Percentiles rank a stretch among this genome's conserved stretches.
Conservation (phyloP, 2,329 filamentous ascomycete species). For the Reticulascus tulasneorum region DNA sequence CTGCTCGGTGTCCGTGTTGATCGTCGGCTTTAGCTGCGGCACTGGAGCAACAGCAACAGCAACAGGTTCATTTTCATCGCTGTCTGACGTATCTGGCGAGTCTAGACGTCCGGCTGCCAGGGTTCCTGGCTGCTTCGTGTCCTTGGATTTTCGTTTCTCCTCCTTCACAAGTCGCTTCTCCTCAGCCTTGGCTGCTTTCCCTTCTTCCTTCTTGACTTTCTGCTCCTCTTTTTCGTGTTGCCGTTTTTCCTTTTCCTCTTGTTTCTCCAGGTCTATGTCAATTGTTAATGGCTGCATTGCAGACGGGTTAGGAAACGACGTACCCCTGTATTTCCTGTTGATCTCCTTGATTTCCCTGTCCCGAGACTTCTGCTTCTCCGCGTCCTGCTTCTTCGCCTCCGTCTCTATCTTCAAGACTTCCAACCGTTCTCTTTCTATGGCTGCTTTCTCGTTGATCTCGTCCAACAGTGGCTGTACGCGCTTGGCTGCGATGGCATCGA, state of each 20-base stretch:
- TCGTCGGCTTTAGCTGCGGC: slow-evolving; percentile 13
- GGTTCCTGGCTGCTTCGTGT: slow-evolving; percentile 16
- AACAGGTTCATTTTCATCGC: background rate
- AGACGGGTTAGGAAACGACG: slow-evolving; percentile 20
- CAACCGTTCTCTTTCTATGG: slow-evolving; percentile 65
- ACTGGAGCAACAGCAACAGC: background rate
- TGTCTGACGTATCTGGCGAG: slow-evolving; percentile 5
- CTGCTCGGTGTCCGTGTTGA: slow-evolving; percentile 13
- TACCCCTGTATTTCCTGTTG: slow-evolving; percentile 56
- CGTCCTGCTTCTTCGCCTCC: slow-evolving; percentile 60
- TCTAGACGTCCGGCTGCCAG: background rate
- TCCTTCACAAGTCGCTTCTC: slow-evolving; percentile 48
- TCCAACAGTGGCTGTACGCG: slow-evolving; percentile 80
- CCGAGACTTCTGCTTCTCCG: slow-evolving; percentile 49
- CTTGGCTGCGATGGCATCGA: slow-evolving; percentile 73
- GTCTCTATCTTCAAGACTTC: slow-evolving; percentile 59
- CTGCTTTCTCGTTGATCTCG: slow-evolving; percentile 76
- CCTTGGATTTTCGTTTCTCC: slow-evolving; percentile 46
- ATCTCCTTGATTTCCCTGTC: slow-evolving; percentile 49
- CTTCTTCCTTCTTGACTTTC: slow-evolving; percentile 45
- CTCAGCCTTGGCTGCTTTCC: slow-evolving; percentile 48
- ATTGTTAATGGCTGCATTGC: background rate
- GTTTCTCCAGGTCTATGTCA: slow-evolving; percentile 41
- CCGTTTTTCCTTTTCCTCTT: slow-evolving; percentile 38
- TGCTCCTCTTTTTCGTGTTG: slow-evolving; percentile 49